These are phyloP conservation scores for Daedaleopsis sinensis DNA, from an alignment of 768 basidiomycete genomes.

Conservation along the genomic window DNA sequence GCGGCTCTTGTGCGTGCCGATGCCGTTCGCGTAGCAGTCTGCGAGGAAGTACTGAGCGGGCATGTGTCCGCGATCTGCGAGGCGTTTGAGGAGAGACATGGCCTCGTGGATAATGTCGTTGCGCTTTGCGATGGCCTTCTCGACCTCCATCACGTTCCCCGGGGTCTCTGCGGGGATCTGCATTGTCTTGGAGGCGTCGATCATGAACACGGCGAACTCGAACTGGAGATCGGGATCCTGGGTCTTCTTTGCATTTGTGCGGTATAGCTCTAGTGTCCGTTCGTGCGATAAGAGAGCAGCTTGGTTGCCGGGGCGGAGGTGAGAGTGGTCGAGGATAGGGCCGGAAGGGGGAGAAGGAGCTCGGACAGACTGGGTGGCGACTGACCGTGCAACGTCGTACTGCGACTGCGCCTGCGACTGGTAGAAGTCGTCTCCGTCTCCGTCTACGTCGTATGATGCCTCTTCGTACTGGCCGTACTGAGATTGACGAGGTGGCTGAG, in stretches of 20 bases:
- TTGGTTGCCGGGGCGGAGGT: slow-evolving; percentile 89
- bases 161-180: slow-evolving; percentile 72
- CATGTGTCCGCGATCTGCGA: slow-evolving; percentile 93
- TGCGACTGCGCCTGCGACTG: slow-evolving; percentile 29
- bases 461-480: slow-evolving; percentile 22
- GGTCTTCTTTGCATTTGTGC: slow-evolving; percentile 97
- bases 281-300: slow-evolving; percentile 94
- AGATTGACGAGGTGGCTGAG: slow-evolving; percentile 17
- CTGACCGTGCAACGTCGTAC: slow-evolving; percentile 22
- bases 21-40: slow-evolving; percentile 98
- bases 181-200: slow-evolving; percentile 92
- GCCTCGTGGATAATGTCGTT: slow-evolving; percentile 93
- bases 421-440: slow-evolving; percentile 32
- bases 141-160: slow-evolving; percentile 79
- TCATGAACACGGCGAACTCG: slow-evolving; percentile 99
- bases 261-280: slow-evolving; percentile 95
- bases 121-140: slow-evolving; percentile 77
- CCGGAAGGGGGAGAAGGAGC: slow-evolving; percentile 68
- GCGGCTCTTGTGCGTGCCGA: slow-evolving; percentile 84
- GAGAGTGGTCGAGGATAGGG: slow-evolving; percentile 86
- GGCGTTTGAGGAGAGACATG: slow-evolving; percentile 79
- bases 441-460: slow-evolving; percentile 24
- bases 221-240: slow-evolving; percentile 97
- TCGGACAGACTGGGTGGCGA: slow-evolving; percentile 44
- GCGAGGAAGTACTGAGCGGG: slow-evolving; percentile 97